Evolutionary conservation across 805 yeast species (phyloP), one percentile per base, ranked within the genome.

Genomic region (Saturnispora zaruensis): DNA sequence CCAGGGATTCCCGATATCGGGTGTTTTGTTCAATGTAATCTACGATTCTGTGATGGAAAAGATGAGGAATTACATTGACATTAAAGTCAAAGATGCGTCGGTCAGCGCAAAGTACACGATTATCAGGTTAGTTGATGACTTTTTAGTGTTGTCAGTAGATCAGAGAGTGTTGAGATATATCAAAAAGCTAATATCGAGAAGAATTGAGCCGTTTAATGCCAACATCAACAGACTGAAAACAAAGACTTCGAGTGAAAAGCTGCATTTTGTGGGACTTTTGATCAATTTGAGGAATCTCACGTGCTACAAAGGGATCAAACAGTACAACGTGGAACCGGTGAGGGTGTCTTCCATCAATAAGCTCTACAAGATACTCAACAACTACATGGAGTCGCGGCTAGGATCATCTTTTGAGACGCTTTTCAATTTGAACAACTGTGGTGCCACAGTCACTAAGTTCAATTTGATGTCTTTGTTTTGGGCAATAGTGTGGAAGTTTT

Each of bases 1-100:
- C 48, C 98, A 90, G 66, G 98, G 98, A 0, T 77, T 87, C 6
- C 80, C 82, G 1, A 63, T 89, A 4, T 91, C 96, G 50, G 76
- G 85, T 1, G 69, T 81, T 5, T 71, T 90, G 33, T 88, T 95
- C 54, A 87, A 88, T 54, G 55, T 88, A 1, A 75, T 86, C 0
- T 84, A 84, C 57, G 88, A 84, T 58, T 70, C 74, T 1, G 60
- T 90, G 28, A 73, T 84, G 9, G 69, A 71, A 26, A 28, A 30
- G 6, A 16, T 48, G 2, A 34, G 38, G 55, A 59, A 13, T 61
- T 69, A 48, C 45, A 55, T 46, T 13, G 33, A 45, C 3, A n/a
- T 21, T 5, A 47, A 41, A 3, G 20, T 32, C 6, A 16, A 47
- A 2, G 11, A 18, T 7, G 32, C 30, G 14, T 7, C 13, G 6